These are phyloP conservation scores for Monosporozyma yasuniensis DNA, from an alignment of 805 yeast species.

Conservation along the genomic window DNA sequence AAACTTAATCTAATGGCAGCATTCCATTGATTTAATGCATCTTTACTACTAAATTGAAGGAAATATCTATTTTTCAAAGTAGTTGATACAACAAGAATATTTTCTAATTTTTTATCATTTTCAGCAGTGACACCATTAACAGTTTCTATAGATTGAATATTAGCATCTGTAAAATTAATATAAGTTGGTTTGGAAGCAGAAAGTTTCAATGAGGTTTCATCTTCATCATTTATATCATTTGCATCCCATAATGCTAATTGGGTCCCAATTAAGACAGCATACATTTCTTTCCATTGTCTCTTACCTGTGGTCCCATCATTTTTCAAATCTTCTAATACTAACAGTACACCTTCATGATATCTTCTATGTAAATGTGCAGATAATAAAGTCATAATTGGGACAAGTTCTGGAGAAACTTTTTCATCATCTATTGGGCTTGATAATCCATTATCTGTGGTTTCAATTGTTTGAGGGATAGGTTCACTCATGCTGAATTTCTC, in stretches of 20 bases:
- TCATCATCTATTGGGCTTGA: background rate
- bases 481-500: background rate
- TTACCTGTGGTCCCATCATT: conserved; percentile 82
- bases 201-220: conserved; percentile 35
- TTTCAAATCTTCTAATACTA: conserved; percentile 63
- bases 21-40: conserved; percentile 66
- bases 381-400: conserved; percentile 64
- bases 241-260: conserved; percentile 93
- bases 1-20: conserved; percentile 72
- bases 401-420: conserved; percentile 33
- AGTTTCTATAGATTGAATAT: conserved; percentile 59
- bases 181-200: conserved; percentile 74
- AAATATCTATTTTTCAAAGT: conserved; percentile 83
- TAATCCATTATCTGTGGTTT: background rate
- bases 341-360: conserved; percentile 66
- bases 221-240: conserved; percentile 43
- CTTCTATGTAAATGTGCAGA: conserved; percentile 69
- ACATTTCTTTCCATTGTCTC: conserved; percentile 85
- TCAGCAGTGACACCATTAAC: conserved; percentile 56
- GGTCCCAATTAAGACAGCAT: conserved; percentile 83
- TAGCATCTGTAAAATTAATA: conserved; percentile 85
- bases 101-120: conserved; percentile 42
- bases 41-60: conserved; percentile 62
- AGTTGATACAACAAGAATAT: conserved; percentile 83
- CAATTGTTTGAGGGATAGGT: background rate